These are phyloP conservation scores for Amanita rimosa DNA, from an alignment of 768 basidiomycete genomes.

Conservation along the genomic window DNA sequence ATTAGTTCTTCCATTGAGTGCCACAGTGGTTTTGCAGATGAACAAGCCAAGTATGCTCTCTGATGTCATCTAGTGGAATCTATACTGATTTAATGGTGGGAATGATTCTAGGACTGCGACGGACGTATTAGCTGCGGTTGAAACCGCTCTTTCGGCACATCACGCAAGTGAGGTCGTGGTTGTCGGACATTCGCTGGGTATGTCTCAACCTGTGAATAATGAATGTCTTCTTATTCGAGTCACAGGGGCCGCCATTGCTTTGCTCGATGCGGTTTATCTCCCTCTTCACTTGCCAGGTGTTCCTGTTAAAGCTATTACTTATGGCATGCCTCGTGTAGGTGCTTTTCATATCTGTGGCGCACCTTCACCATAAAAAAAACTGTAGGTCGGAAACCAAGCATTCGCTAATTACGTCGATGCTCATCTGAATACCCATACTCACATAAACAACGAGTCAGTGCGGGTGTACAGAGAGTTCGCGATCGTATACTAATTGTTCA, in stretches of 20 bases:
- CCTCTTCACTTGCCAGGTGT: constrained; percentile 33
- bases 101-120: constrained; percentile 23
- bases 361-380: not conserved
- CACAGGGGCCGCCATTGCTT: constrained; percentile 26
- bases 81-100: not conserved
- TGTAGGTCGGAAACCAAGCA: constrained; percentile 23
- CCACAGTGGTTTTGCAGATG: constrained; percentile 32
- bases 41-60: constrained; percentile 26
- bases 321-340: constrained; percentile 31
- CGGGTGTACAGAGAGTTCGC: not conserved
- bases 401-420: constrained; percentile 16
- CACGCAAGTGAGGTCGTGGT: constrained; percentile 24
- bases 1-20: constrained; percentile 25
- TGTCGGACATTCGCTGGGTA: constrained; percentile 33
- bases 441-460: constrained; percentile 12
- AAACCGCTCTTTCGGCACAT: constrained; percentile 22
- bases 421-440: constrained; percentile 11
- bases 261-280: constrained; percentile 41
- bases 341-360: constrained; percentile 6
- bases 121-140: constrained; percentile 26
- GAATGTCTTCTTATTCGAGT: not conserved
- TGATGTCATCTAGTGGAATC: not conserved
- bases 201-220: constrained; percentile 11
- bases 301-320: constrained; percentile 25
- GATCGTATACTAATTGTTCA: not conserved